Conservation (phyloP, 352 stramenopile species). For the Thalassiosira hispida region DNA sequence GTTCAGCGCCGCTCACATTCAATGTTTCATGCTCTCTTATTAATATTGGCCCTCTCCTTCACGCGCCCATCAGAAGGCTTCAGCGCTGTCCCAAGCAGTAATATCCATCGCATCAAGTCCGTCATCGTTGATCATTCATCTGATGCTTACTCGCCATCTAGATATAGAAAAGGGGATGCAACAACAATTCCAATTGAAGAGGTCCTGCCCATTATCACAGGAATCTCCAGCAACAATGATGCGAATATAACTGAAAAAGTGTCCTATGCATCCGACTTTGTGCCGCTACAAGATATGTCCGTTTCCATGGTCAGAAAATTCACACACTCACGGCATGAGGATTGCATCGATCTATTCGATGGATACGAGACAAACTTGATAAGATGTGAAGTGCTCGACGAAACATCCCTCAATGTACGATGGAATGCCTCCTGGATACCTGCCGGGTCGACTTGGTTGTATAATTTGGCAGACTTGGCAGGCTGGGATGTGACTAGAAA, state of each 20-base stretch:
- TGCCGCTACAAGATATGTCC: background rate
- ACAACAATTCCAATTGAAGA: background rate
- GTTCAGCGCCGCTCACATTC: too few species aligned
- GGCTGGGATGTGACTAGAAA: slow-evolving; percentile 17
- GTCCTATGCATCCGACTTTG: slow-evolving; percentile 30
- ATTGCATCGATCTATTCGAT: slow-evolving; percentile 45
- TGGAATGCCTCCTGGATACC: slow-evolving; percentile 38
- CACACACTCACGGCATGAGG: slow-evolving; percentile 8
- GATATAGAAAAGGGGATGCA: background rate
- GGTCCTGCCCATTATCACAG: background rate
- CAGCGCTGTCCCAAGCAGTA: background rate
- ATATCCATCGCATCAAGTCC: background rate
- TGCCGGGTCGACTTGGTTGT: slow-evolving; percentile 31
- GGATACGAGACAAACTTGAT: slow-evolving; percentile 25
- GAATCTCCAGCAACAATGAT: background rate
- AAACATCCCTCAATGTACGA: slow-evolving; percentile 36
- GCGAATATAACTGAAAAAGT: background rate
- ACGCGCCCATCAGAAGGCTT: background rate
- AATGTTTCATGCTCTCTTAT: too few species aligned
- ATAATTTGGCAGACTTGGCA: slow-evolving; percentile 14
- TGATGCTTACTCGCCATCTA: too few species aligned
- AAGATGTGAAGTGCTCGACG: slow-evolving; percentile 28
- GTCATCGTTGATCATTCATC: background rate
- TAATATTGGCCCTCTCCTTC: too few species aligned
- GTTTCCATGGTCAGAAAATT: slow-evolving; percentile 2